A percentile compares a stretch with the other conserved stretches of the same genome.
Evolutionary conservation across 2,329 filamentous ascomycete genomes (phyloP).

Genomic region (Ilyonectria sp.): DNA sequence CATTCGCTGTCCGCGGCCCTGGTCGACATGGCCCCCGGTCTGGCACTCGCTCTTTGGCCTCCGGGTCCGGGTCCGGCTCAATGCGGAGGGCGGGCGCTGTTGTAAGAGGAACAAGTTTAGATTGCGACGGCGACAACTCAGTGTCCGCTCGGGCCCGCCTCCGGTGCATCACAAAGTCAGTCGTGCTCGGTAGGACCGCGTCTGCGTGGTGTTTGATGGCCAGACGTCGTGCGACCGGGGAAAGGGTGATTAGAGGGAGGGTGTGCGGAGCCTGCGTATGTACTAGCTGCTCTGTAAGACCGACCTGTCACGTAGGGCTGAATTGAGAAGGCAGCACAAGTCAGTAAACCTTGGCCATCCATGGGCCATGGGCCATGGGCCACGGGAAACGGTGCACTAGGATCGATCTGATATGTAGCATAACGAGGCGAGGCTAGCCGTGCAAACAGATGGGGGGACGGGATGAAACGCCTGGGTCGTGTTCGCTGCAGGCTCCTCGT

Average conservation of each 20-base stretch:
- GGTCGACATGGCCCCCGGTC: slow-evolving; percentile 38
- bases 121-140: slow-evolving; percentile 40
- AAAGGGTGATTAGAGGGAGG: slow-evolving; percentile 7
- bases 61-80: slow-evolving; percentile 35
- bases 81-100: slow-evolving; percentile 11
- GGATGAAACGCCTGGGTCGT: slow-evolving; percentile 48
- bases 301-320: slow-evolving; percentile 33
- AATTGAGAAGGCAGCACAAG: slow-evolving; percentile 12
- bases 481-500: slow-evolving; percentile 43
- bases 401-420: slow-evolving; percentile 41
- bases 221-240: slow-evolving; percentile 12
- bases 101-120: slow-evolving; percentile 24
- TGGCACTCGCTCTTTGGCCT: slow-evolving; percentile 36
- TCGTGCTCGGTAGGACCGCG: slow-evolving; percentile 1
- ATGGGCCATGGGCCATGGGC: slow-evolving; percentile 12
- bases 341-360: slow-evolving; percentile 5
- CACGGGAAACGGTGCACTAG: slow-evolving; percentile 29
- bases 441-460: slow-evolving; percentile 44
- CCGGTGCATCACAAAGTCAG: slow-evolving; percentile 25
- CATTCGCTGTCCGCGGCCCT: slow-evolving; percentile 38
- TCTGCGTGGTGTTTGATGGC: neutral
- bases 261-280: slow-evolving; percentile 1
- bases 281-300: slow-evolving; percentile 27
- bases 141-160: slow-evolving; percentile 35
- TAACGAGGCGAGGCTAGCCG: slow-evolving; percentile 39